Evolutionary conservation across 148 eudicot genomes (phyloP), one percentile per base, ranked within the genome.

Genomic region (Polygonum maritimum): DNA sequence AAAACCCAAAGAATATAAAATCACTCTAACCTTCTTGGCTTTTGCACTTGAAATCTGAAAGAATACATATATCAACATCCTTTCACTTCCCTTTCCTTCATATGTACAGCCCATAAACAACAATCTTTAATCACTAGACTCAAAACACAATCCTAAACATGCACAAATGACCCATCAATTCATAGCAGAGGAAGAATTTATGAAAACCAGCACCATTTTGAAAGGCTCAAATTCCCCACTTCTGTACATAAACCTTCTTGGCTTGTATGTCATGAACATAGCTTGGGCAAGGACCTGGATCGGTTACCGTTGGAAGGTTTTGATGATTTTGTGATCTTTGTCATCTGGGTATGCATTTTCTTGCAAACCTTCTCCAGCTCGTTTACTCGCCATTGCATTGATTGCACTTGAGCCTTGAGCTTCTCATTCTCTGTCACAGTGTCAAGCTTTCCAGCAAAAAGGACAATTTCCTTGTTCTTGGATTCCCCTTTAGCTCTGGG

Each of bases 261-360:
- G 63, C 69, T 31, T 55, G 12, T 35, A 67, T 67, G 71, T 85
- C 83, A 89, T 77, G 90, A 91, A 79, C 96, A 89, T 0, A 91
- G 69, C 80, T 79, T 86, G 40, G 97, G 95, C 77, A 92, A 80
- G 54, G 94, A 82, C 82, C 72, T 86, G 55, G 85, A 55, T 73
- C 76, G 80, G 21, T 55, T 78, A 35, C 79, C 86, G 62, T 75
- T 85, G 16, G 92, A 72, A 6, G 55, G n/a, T 74, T 84, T 58
- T 84, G 81, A 89, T 65, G 90, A 82, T 84, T 84, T 92, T 80
- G 57, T 81, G 80, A 91, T 86, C 76, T 89, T 93, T 18, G 86
- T 74, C 90, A 91, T 90, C 73, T 90, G 96, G 67, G 62, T 62
- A 78, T 93, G 89, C 96, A 93, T 91, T 78, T 86, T 88, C 79